Percentiles rank a stretch among this genome's conserved stretches.
Conservation (phyloP, 345 rosid genomes). For the Pistacia atlantica region DNA sequence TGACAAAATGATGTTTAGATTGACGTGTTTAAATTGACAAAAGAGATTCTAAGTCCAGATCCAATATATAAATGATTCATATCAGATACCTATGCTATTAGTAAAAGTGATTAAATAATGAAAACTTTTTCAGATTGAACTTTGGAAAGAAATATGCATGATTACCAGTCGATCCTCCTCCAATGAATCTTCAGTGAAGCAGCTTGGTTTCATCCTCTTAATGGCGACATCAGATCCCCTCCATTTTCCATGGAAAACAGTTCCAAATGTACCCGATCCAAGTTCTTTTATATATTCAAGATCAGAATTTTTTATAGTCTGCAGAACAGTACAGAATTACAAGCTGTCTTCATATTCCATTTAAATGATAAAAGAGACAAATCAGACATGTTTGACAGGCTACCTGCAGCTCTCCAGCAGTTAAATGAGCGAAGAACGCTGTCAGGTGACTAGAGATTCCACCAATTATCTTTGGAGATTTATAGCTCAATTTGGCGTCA, state of each 20-base stretch:
- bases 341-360: background rate
- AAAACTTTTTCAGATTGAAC: background rate
- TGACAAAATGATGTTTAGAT: background rate
- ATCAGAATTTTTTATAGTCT: conserved; percentile 38
- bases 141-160: background rate
- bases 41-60: background rate
- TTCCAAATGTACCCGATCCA: conserved; percentile 44
- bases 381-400: conserved; percentile 9
- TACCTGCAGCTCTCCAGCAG: conserved; percentile 40
- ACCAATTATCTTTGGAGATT: conserved; percentile 22
- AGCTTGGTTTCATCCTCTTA: conserved; percentile 36
- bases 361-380: background rate
- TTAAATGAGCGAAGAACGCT: conserved; percentile 19
- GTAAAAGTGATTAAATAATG: background rate
- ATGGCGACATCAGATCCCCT: conserved; percentile 48
- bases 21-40: background rate
- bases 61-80: background rate
- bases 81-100: background rate
- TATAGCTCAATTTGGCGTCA: conserved; percentile 5
- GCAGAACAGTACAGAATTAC: conserved; percentile 14
- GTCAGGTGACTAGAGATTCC: conserved; percentile 19
- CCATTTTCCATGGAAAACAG: conserved; percentile 48
- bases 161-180: conserved; percentile 36
- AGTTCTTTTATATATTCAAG: conserved; percentile 37
- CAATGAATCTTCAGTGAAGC: conserved; percentile 26